A percentile compares a stretch with the other conserved stretches of the same genome.
These are phyloP conservation scores for Blastocystis sp. DNA, from an alignment of 352 stramenopile genomes.

Conservation along the genomic window DNA sequence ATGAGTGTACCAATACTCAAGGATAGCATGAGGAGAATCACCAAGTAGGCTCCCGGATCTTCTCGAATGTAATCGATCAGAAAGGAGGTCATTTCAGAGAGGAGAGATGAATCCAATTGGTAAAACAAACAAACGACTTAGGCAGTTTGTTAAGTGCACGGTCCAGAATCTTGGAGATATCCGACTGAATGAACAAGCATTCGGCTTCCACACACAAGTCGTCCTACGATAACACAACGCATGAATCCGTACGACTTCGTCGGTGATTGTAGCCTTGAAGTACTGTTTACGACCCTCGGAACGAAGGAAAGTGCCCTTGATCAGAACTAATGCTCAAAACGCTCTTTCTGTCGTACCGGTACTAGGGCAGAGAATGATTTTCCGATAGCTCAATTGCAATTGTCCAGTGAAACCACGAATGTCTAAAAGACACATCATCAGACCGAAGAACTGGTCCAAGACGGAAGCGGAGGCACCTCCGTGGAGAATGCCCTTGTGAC, in stretches of 20 bases:
- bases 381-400: conserved; percentile 29
- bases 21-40: neutral
- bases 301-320: neutral
- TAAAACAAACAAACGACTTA: conserved; percentile 19
- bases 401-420: conserved; percentile 47
- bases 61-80: neutral
- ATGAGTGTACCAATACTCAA: neutral
- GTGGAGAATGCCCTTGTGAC: conserved; percentile 43
- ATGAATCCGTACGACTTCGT: neutral
- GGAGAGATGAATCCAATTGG: neutral
- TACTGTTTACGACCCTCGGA: conserved; percentile 22
- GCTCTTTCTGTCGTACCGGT: neutral
- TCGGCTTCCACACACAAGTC: conserved; percentile 37
- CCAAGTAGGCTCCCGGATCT: neutral
- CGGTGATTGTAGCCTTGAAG: conserved; percentile 36
- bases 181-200: conserved; percentile 46
- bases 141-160: conserved; percentile 15
- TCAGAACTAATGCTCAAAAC: neutral
- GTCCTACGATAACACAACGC: neutral
- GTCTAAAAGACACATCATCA: conserved; percentile 27
- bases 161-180: conserved; percentile 24
- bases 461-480: conserved; percentile 24
- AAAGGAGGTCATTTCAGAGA: neutral
- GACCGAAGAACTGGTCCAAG: conserved; percentile 50
- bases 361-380: conserved; percentile 47